Evolutionary conservation across 805 yeast genomes (phyloP).

Genomic region (Wickerhamomyces kurtzmanii): DNA sequence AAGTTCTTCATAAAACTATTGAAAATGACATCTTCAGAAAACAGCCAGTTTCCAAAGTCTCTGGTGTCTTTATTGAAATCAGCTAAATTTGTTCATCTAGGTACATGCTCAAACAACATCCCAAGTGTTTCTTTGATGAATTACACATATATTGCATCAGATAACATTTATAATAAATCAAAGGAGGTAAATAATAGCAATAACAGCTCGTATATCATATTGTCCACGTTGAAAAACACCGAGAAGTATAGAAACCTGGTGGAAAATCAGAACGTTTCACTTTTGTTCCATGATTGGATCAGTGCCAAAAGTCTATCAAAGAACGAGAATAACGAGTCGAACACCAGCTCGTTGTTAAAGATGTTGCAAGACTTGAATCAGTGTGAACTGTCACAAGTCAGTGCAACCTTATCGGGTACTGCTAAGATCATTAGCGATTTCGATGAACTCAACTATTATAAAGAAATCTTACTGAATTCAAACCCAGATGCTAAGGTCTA

Average conservation of each 20-base stretch:
- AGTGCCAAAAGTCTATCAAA: slow-evolving; percentile 38
- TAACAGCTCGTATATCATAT: slow-evolving; percentile 43
- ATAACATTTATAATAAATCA: slow-evolving; percentile 18
- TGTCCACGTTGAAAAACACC: slow-evolving; percentile 66
- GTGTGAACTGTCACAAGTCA: slow-evolving; percentile 65
- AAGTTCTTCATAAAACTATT: too few species aligned
- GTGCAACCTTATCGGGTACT: slow-evolving; percentile 72
- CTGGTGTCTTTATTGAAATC: slow-evolving; percentile 38
- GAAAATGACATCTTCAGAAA: too few species aligned
- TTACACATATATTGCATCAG: slow-evolving; percentile 54
- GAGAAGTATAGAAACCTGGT: slow-evolving; percentile 64
- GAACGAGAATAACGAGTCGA: slow-evolving; percentile 17
- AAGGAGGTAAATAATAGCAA: slow-evolving; percentile 20
- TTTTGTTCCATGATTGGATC: slow-evolving; percentile 88
- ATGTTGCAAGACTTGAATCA: slow-evolving; percentile 71
- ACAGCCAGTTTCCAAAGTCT: slow-evolving; percentile 24
- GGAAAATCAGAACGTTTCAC: slow-evolving; percentile 67
- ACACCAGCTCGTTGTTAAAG: slow-evolving; percentile 33
- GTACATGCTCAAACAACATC: slow-evolving; percentile 55
- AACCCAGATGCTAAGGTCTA: slow-evolving; percentile 66
- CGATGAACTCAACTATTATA: slow-evolving; percentile 50
- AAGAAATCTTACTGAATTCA: slow-evolving; percentile 46
- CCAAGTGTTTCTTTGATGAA: slow-evolving; percentile 94
- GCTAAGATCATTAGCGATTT: slow-evolving; percentile 45
- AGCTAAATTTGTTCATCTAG: slow-evolving; percentile 73